phyloP scores from a whole-genome alignment of 2,329 filamentous ascomycete genomes.

The Aspergillus niger region DNA sequence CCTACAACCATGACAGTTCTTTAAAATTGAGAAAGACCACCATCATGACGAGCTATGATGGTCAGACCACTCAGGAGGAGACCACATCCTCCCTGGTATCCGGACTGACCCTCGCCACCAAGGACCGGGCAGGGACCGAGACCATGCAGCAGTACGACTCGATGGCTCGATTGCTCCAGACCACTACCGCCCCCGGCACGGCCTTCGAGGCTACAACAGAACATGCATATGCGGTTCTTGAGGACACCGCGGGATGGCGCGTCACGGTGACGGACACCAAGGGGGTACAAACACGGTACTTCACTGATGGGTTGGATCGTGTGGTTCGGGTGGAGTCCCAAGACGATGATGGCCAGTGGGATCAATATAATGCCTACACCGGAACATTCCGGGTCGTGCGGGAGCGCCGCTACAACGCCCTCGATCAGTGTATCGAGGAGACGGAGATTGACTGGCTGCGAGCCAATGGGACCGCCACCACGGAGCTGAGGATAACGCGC shows the following conservation, averaged over 20 bases:
- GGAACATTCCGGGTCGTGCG: constrained; percentile 6
- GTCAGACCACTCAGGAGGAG: background rate
- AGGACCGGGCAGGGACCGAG: background rate
- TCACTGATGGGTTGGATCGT: constrained; percentile 7
- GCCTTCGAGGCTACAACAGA: background rate
- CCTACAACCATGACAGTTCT: background rate
- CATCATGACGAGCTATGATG: constrained; percentile 1
- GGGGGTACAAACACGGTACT: constrained; percentile 8
- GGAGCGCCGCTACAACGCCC: constrained; percentile 6
- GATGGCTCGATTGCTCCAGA: background rate
- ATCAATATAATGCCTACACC: background rate
- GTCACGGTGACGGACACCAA: constrained; percentile 7
- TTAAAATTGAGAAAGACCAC: background rate
- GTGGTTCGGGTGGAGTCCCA: constrained; percentile 6
- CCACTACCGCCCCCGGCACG: background rate
- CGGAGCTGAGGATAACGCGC: constrained; percentile 17
- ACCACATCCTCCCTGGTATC: background rate
- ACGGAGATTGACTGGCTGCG: constrained; percentile 8
- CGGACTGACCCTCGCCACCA: background rate
- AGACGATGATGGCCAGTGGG: background rate
- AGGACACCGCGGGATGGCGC: background rate
- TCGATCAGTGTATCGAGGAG: background rate
- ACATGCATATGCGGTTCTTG: background rate
- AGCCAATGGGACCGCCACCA: constrained; percentile 32
- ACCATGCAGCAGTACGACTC: background rate